Percentiles rank a stretch among this genome's conserved stretches.
Conservation (phyloP, 352 stramenopile genomes). For the Phytophthora pistaciae region DNA sequence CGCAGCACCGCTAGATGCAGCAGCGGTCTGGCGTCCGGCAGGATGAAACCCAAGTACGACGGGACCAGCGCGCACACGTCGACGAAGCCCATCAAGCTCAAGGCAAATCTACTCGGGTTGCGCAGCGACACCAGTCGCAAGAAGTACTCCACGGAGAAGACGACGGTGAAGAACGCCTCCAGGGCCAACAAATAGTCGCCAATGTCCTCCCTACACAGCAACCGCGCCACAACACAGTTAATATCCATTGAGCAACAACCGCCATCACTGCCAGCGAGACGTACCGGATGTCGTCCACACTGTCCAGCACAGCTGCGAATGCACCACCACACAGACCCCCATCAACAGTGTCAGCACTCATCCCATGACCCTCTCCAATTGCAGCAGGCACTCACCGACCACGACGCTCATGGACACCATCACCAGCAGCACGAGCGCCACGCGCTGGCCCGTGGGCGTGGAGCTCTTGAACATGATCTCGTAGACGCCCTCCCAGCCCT, state of each 20-base stretch:
- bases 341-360: slow-evolving; percentile 3
- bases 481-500: slow-evolving; percentile 66
- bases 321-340: slow-evolving; percentile 37
- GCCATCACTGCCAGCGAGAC: slow-evolving; percentile 35
- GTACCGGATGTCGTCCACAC: slow-evolving; percentile 68
- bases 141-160: slow-evolving; percentile 87
- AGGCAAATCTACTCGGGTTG: slow-evolving; percentile 65
- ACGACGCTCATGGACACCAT: slow-evolving; percentile 81
- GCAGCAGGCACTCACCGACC: slow-evolving; percentile 48
- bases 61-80: slow-evolving; percentile 84
- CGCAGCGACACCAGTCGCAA: slow-evolving; percentile 74
- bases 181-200: slow-evolving; percentile 76
- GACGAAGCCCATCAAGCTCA: slow-evolving; percentile 79
- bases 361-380: background rate
- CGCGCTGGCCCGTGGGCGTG: slow-evolving; percentile 62
- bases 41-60: slow-evolving; percentile 75
- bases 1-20: slow-evolving; percentile 74
- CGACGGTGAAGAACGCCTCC: slow-evolving; percentile 86
- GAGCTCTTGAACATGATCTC: slow-evolving; percentile 77
- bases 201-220: slow-evolving; percentile 61
- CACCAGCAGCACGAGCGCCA: slow-evolving; percentile 66
- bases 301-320: slow-evolving; percentile 71
- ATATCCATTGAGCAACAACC: background rate
- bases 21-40: slow-evolving; percentile 62
- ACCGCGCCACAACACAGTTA: background rate